Evolutionary conservation across 2,329 filamentous ascomycete genomes (phyloP).

Genomic region (Botrytis tulipae): DNA sequence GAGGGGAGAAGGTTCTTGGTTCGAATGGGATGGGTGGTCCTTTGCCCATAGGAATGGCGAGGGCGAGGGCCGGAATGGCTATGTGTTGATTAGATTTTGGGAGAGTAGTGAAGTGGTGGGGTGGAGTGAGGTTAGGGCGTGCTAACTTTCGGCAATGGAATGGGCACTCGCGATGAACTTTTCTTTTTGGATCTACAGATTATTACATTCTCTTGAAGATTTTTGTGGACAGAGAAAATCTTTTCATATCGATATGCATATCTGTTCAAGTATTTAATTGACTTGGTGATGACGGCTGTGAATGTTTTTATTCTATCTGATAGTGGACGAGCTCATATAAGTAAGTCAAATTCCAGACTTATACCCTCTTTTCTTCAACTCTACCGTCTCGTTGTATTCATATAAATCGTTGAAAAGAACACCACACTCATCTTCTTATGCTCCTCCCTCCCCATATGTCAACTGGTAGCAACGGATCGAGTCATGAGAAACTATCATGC

Average conservation of each 20-base stretch:
- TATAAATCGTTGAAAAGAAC: no score
- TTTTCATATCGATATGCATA: background rate
- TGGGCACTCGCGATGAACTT: background rate
- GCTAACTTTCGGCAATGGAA: rapidly evolving
- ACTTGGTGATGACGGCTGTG: background rate
- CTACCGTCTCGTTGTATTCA: no score
- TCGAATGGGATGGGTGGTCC: background rate
- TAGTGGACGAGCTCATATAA: background rate
- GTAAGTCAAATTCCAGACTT: background rate
- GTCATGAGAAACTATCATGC: no score
- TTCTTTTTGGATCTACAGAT: background rate
- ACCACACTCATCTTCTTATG: no score
- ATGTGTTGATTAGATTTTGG: background rate
- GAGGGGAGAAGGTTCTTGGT: background rate
- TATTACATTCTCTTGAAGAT: background rate
- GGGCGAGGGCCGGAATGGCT: background rate
- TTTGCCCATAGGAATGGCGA: no score
- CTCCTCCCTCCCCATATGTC: no score
- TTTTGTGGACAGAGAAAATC: no score
- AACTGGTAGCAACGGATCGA: no score
- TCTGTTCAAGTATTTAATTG: no score
- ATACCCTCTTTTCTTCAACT: background rate
- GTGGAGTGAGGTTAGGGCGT: background rate
- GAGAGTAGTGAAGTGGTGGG: background rate
- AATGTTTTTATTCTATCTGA: background rate